Evolutionary conservation across 257 asterid species (phyloP).

Genomic region (Prunella vulgaris): DNA sequence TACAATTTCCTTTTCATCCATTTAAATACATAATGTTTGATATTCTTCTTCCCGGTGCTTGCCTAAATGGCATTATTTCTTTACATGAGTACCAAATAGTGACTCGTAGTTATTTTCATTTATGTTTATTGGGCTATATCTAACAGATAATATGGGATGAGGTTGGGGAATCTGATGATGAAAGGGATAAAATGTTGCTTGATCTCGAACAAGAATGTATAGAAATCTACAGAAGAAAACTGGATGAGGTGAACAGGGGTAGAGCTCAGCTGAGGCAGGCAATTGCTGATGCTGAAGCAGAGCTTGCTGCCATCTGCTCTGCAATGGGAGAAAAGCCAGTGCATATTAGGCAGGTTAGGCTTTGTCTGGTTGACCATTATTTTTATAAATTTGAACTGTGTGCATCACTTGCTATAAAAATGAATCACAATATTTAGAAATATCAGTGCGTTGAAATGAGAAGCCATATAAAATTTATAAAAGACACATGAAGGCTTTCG

Average conservation of each 20-base stretch:
- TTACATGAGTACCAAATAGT: background rate
- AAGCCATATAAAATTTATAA: background rate
- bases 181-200: slow-evolving; percentile 57
- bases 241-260: slow-evolving; percentile 71
- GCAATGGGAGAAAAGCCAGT: slow-evolving; percentile 89
- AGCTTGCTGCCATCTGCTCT: slow-evolving; percentile 83
- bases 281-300: slow-evolving; percentile 92
- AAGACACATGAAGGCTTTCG: background rate
- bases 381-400: background rate
- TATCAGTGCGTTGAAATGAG: background rate
- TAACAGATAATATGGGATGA: slow-evolving; percentile 89
- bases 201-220: slow-evolving; percentile 83
- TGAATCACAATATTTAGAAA: background rate
- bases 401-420: background rate
- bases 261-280: slow-evolving; percentile 85
- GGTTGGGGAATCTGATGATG: slow-evolving; percentile 79
- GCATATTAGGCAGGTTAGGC: slow-evolving; percentile 77
- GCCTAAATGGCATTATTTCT: background rate
- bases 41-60: background rate
- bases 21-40: background rate
- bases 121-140: background rate
- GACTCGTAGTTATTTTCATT: background rate
- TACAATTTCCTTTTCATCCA: background rate
- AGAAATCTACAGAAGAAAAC: slow-evolving; percentile 79
- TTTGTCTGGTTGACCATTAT: background rate